phyloP scores from a whole-genome alignment of 768 basidiomycete species.

The Serpula lacrymans region DNA sequence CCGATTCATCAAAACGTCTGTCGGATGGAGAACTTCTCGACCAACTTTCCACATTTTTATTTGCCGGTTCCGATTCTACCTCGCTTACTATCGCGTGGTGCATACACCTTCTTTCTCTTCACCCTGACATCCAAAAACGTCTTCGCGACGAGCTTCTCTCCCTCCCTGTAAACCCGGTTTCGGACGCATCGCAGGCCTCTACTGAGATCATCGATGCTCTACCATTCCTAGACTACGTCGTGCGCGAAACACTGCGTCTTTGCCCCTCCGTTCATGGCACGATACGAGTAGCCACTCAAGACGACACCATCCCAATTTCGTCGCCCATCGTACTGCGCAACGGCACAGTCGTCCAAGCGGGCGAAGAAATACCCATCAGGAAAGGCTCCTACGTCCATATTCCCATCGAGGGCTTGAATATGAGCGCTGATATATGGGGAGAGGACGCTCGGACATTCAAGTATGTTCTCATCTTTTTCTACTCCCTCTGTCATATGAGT shows the following conservation, averaged over 20 bases:
- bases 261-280: slow-evolving; percentile 55
- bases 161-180: slow-evolving; percentile 12
- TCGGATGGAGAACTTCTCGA: slow-evolving; percentile 62
- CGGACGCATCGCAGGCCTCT: slow-evolving; percentile 21
- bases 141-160: slow-evolving; percentile 49
- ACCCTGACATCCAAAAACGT: slow-evolving; percentile 51
- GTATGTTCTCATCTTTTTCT: slow-evolving; percentile 30
- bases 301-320: slow-evolving; percentile 53
- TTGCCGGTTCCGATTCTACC: slow-evolving; percentile 62
- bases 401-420: slow-evolving; percentile 54
- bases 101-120: slow-evolving; percentile 50
- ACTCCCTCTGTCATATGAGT: not conserved
- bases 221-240: slow-evolving; percentile 53
- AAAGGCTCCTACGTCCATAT: slow-evolving; percentile 57
- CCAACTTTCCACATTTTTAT: slow-evolving; percentile 63
- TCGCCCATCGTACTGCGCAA: slow-evolving; percentile 39
- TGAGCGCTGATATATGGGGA: slow-evolving; percentile 53
- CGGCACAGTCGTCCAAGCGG: slow-evolving; percentile 34
- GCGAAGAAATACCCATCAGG: slow-evolving; percentile 40
- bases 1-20: slow-evolving; percentile 41
- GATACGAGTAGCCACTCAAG: slow-evolving; percentile 50
- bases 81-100: slow-evolving; percentile 57
- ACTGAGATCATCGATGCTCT: slow-evolving; percentile 35
- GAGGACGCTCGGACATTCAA: slow-evolving; percentile 50
- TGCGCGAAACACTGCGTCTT: slow-evolving; percentile 56